Evolutionary conservation across 257 asterid genomes (phyloP), one percentile per base, ranked within the genome.

Genomic region (Prunella vulgaris): DNA sequence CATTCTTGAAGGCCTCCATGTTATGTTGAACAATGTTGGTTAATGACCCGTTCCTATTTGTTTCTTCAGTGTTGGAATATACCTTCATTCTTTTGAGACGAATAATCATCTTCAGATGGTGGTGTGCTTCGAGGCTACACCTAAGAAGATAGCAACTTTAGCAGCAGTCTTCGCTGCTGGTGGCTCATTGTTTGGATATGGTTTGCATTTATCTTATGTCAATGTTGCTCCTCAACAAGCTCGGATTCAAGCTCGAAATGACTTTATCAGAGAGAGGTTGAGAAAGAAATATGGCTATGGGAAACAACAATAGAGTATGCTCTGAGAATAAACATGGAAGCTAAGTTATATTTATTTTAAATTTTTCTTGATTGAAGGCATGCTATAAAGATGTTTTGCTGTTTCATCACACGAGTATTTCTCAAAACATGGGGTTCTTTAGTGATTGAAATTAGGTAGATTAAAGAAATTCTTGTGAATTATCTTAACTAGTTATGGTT

Each of bases 151-250:
- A 32, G 81, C 78, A 27, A 76, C 79, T 10, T 74, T 80, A 15
- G 70, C 73, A 24, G 81, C 79, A 2, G 77, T 65, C 52, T 90
- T 90, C 72, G 73, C 88, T 64, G 68, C 76, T 33, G 86, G 96
- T 51, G 68, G 60, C 56, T 56, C 82, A 8, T 37, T 90, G 25
- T 88, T 86, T 77, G 95, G 83, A 7, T 81, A 54, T 57, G 96
- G 97, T 18, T 77, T 88, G 85, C 80, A 88, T 71, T 82, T 83
- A 66, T 84, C 85, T 66, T 63, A 88, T 56, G 80, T 69, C 12
- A 84, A 90, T 70, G 78, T 69, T 72, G 90, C 78, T 64, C 93
- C 95, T 57, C 97, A 88, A 72, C 97, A 90, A 80, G 97, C 94
- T 81, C 84, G 97, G 57, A 75, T 84, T 73, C 61, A 80, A 67